A percentile compares a stretch with the other conserved stretches of the same genome.
Evolutionary conservation across 2,329 filamentous ascomycete species (phyloP).

Genomic region (Lasiodiplodia gonubiensis): DNA sequence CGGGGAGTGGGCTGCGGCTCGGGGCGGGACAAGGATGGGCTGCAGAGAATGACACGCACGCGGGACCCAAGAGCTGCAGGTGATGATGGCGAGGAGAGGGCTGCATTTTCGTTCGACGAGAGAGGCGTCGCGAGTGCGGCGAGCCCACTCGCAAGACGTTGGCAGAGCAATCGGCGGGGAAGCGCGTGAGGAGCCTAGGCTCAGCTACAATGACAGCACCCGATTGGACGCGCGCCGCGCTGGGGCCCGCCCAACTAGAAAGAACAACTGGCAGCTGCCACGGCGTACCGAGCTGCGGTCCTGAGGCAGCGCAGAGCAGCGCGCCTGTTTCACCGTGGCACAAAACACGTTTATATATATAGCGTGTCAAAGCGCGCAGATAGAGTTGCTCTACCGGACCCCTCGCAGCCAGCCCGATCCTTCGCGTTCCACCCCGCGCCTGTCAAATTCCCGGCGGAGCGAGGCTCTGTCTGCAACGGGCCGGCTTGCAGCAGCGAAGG

Average conservation of each 20-base stretch:
- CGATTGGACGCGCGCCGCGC: constrained; percentile 14
- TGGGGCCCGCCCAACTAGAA: constrained; percentile 1
- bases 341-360: constrained; percentile 11
- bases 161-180: constrained; percentile 25
- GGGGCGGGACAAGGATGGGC: constrained; percentile 17
- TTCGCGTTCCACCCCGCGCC: background rate
- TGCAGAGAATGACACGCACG: background rate
- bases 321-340: background rate
- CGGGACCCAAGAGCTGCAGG: constrained; percentile 2
- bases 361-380: background rate
- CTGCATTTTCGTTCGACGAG: constrained; percentile 15
- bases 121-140: constrained; percentile 12
- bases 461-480: background rate
- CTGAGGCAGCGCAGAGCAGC: background rate
- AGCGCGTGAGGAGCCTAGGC: constrained; percentile 21
- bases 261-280: constrained; percentile 20
- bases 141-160: constrained; percentile 24
- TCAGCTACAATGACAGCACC: constrained; percentile 5
- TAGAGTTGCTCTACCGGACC: background rate
- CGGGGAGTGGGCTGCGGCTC: constrained; percentile 9
- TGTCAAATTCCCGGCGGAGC: background rate
- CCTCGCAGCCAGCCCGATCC: background rate
- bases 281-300: background rate
- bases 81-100: background rate
- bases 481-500: background rate